Evolutionary conservation across 1,284 basidiomycete genomes (phyloP).

Genomic region (Ustilago loliicola): DNA sequence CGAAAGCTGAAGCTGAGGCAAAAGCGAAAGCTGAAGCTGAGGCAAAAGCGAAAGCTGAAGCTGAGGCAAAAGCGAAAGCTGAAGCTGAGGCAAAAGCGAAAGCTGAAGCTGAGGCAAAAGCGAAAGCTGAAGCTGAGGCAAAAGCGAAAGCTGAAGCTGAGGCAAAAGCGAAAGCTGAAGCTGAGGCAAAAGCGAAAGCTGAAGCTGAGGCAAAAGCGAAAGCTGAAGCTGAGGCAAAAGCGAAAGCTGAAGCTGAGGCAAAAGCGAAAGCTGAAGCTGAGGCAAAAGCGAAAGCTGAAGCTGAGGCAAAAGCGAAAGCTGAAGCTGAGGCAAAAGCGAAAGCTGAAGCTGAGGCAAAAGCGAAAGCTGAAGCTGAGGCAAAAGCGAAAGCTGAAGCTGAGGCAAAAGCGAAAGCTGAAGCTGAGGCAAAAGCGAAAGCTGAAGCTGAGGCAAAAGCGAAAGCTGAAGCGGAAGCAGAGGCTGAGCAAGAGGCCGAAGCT

Average conservation of each 20-base stretch:
- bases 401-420: not conserved
- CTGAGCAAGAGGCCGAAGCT: not conserved
- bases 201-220: slow-evolving; percentile 3
- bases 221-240: slow-evolving; percentile 12
- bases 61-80: not conserved
- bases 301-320: not conserved
- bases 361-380: slow-evolving; percentile 1
- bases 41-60: slow-evolving; percentile 7
- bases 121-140: too few relatives aligned
- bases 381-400: not conserved
- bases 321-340: not conserved
- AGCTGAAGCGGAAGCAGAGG: slow-evolving; percentile 14
- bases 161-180: not conserved
- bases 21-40: slow-evolving; percentile 1
- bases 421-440: slow-evolving; percentile 7
- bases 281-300: not conserved
- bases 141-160: slow-evolving; percentile 2
- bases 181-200: slow-evolving; percentile 4
- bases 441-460: slow-evolving; percentile 8
- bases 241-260: too few relatives aligned
- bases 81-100: not conserved
- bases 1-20: not conserved
- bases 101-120: not conserved
- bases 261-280: slow-evolving; percentile 15
- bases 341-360: not conserved